Evolutionary conservation across 192 early-diverging fungal species (phyloP).

Genomic region (Mortierella alpina): DNA sequence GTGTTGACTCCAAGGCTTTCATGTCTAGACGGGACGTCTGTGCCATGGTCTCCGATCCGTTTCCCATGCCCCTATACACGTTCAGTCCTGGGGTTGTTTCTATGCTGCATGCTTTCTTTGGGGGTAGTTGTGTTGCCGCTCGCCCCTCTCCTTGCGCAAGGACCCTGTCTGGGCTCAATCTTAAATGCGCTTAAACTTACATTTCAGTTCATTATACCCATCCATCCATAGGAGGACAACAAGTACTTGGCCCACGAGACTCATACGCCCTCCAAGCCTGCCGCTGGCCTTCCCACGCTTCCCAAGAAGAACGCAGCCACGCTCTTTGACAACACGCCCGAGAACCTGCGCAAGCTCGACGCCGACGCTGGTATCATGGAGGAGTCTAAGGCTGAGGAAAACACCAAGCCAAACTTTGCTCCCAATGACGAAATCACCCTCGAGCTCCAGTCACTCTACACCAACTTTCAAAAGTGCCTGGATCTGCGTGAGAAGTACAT

Average conservation of each 20-base stretch:
- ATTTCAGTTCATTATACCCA: not conserved
- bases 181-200: not conserved
- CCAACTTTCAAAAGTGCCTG: conserved; percentile 80
- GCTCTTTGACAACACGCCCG: conserved; percentile 48
- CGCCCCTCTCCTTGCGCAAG: not conserved
- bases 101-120: not conserved
- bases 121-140: not conserved
- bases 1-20: not conserved
- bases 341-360: conserved; percentile 51
- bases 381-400: conserved; percentile 47
- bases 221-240: conserved; percentile 39
- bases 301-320: conserved; percentile 19
- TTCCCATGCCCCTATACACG: not conserved
- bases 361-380: conserved; percentile 46
- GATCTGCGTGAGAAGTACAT: conserved; percentile 91
- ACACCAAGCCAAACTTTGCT: conserved; percentile 53
- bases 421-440: conserved; percentile 46
- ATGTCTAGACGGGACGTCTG: not conserved
- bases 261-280: conserved; percentile 50
- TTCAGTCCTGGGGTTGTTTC: not conserved
- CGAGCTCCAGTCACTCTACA: conserved; percentile 78
- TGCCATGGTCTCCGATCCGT: not conserved
- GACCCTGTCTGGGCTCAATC: not conserved
- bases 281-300: conserved; percentile 7
- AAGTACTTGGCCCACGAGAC: conserved; percentile 55